Evolutionary conservation across 2,329 filamentous ascomycete species (phyloP).

Genomic region (Macrophomina tecta): DNA sequence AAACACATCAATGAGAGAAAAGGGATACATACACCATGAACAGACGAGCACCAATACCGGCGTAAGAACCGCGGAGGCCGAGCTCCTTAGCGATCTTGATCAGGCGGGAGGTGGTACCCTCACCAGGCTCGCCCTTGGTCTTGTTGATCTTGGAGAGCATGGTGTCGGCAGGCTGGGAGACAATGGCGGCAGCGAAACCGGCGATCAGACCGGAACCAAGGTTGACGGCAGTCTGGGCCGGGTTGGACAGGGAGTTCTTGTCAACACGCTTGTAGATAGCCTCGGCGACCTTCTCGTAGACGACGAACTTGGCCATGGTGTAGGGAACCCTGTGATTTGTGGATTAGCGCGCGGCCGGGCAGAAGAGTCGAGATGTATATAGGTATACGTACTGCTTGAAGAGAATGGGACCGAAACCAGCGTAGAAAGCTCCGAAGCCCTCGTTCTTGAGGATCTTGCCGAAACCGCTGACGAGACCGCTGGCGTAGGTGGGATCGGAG

Average conservation of each 20-base stretch:
- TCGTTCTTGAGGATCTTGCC: slow-evolving; percentile 82
- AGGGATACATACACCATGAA: slow-evolving; percentile 59
- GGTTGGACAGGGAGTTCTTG: slow-evolving; percentile 72
- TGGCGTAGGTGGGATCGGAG: slow-evolving; percentile 84
- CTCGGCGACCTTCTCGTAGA: slow-evolving; percentile 88
- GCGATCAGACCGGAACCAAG: slow-evolving; percentile 84
- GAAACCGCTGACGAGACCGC: slow-evolving; percentile 79
- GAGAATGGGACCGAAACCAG: slow-evolving; percentile 73
- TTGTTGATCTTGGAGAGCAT: slow-evolving; percentile 98
- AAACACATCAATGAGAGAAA: not conserved
- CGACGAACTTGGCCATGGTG: slow-evolving; percentile 95
- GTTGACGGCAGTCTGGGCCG: slow-evolving; percentile 80
- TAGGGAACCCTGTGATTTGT: slow-evolving; percentile 72
- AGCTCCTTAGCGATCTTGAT: slow-evolving; percentile 90
- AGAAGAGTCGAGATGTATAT: slow-evolving; percentile 9
- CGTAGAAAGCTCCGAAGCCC: slow-evolving; percentile 87
- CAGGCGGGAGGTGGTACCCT: slow-evolving; percentile 79
- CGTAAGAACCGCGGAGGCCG: slow-evolving; percentile 77
- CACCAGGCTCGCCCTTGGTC: slow-evolving; percentile 84
- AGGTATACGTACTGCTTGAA: slow-evolving; percentile 47
- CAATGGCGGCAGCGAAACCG: slow-evolving; percentile 82
- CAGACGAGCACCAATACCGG: slow-evolving; percentile 80
- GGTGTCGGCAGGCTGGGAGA: slow-evolving; percentile 90
- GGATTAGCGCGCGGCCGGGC: slow-evolving; percentile 33
- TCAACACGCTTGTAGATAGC: slow-evolving; percentile 70